Evolutionary conservation across 2,329 filamentous ascomycete species (phyloP).

Genomic region (Penicillium brevicompactum): DNA sequence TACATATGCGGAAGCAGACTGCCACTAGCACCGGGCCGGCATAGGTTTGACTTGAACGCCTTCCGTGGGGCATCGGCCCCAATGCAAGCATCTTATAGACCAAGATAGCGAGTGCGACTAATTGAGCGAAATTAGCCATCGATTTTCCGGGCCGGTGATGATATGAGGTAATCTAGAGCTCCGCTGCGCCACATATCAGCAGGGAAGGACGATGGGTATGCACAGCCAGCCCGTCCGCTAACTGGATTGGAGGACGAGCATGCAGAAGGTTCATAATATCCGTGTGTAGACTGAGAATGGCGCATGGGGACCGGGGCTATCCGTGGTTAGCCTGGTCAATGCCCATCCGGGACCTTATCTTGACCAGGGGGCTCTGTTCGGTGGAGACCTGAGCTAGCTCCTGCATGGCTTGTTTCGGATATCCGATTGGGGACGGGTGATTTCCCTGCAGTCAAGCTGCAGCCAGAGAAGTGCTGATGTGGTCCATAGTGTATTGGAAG

Average conservation of each 20-base stretch:
- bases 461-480: no score
- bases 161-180: not conserved
- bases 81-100: not conserved
- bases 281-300: slow-evolving; percentile 7
- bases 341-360: not conserved
- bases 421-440: not conserved
- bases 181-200: not conserved
- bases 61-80: not conserved
- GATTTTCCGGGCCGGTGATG: not conserved
- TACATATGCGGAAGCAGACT: not conserved
- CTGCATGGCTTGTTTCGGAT: not conserved
- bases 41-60: not conserved
- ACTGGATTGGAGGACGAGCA: not conserved
- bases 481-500: not conserved
- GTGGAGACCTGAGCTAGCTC: not conserved
- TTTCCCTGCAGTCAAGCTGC: not conserved
- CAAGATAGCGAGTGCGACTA: not conserved
- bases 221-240: no score
- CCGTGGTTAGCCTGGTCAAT: slow-evolving; percentile 15
- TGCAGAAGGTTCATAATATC: slow-evolving; percentile 7
- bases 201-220: no score
- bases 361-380: not conserved
- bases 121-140: not conserved
- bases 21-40: not conserved
- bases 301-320: slow-evolving; percentile 4